Percentiles rank a stretch among this genome's conserved stretches.
Evolutionary conservation across 306 rosid genomes (phyloP).

Genomic region (Purshia tridentata): DNA sequence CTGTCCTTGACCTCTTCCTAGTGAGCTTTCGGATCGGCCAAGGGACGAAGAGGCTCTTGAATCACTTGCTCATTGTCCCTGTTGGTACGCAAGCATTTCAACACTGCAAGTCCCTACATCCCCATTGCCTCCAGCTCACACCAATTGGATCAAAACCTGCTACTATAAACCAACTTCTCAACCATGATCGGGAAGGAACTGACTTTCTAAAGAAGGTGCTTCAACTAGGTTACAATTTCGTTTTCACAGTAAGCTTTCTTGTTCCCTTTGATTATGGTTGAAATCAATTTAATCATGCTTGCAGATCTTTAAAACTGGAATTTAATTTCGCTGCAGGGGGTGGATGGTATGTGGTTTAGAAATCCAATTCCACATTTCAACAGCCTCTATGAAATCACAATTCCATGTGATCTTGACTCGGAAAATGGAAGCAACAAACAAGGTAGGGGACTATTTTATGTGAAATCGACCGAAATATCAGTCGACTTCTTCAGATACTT

Average conservation of each 20-base stretch:
- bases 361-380: constrained; percentile 42
- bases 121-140: constrained; percentile 47
- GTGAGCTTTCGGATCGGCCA: constrained; percentile 43
- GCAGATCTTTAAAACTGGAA: not conserved
- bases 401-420: constrained; percentile 36
- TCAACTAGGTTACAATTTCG: constrained; percentile 48
- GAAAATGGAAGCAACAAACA: not conserved
- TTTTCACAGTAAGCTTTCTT: constrained; percentile 41
- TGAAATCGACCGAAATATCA: constrained; percentile 34
- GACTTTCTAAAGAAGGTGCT: constrained; percentile 33
- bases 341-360: constrained; percentile 59
- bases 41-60: constrained; percentile 44
- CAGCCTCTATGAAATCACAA: constrained; percentile 16
- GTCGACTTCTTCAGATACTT: constrained; percentile 36
- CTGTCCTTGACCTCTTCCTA: constrained; percentile 53
- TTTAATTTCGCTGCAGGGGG: constrained; percentile 40
- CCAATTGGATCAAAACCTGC: constrained; percentile 25
- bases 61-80: constrained; percentile 48
- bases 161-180: constrained; percentile 12
- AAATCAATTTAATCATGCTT: not conserved
- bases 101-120: constrained; percentile 44
- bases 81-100: constrained; percentile 38
- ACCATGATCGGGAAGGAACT: constrained; percentile 32
- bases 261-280: not conserved
- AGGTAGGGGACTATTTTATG: constrained; percentile 43